Evolutionary conservation across 2,329 filamentous ascomycete genomes (phyloP).

Genomic region (Epicoccum nigrum): DNA sequence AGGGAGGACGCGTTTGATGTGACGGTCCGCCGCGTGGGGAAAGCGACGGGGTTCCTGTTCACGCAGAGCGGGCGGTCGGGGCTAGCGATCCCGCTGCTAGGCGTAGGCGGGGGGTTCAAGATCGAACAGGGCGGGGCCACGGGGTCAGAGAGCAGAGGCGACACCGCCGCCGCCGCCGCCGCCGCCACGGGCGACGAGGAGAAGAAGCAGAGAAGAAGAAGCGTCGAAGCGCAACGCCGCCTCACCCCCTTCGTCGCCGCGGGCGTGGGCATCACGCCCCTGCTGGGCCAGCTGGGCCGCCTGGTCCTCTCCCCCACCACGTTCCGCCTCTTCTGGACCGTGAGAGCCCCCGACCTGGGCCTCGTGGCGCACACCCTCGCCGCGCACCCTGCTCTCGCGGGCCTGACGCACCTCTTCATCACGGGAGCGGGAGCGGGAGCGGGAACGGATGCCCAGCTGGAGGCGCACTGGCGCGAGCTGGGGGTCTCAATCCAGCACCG

Average conservation of each 20-base stretch:
- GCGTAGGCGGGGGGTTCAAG: slow-evolving; percentile 72
- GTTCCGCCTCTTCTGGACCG: slow-evolving; percentile 71
- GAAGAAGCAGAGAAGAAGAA: too few species aligned
- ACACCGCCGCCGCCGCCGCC: too few species aligned
- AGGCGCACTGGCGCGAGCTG: too few species aligned
- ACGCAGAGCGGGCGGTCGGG: slow-evolving; percentile 58
- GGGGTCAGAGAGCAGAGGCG: too few species aligned
- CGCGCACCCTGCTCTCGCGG: slow-evolving; percentile 58
- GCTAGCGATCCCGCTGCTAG: slow-evolving; percentile 71
- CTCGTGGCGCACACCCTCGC: slow-evolving; percentile 67
- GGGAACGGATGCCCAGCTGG: too few species aligned
- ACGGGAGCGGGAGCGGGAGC: slow-evolving; percentile 53
- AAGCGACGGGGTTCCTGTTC: slow-evolving; percentile 71
- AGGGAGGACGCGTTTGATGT: slow-evolving; percentile 64
- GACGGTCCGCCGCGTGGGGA: slow-evolving; percentile 72
- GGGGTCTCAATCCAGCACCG: too few species aligned
- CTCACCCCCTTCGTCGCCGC: slow-evolving; percentile 71
- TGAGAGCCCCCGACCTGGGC: slow-evolving; percentile 65
- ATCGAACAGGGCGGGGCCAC: slow-evolving; percentile 41
- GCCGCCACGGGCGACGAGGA: too few species aligned
- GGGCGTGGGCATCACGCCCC: slow-evolving; percentile 82
- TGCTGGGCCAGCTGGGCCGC: slow-evolving; percentile 58
- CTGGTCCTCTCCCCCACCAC: slow-evolving; percentile 10
- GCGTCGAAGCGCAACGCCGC: too few species aligned
- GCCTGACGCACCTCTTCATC: slow-evolving; percentile 66